Base-by-base conservation (phyloP, 441 rosid genomes). In the Euphorbia corollata region DNA sequence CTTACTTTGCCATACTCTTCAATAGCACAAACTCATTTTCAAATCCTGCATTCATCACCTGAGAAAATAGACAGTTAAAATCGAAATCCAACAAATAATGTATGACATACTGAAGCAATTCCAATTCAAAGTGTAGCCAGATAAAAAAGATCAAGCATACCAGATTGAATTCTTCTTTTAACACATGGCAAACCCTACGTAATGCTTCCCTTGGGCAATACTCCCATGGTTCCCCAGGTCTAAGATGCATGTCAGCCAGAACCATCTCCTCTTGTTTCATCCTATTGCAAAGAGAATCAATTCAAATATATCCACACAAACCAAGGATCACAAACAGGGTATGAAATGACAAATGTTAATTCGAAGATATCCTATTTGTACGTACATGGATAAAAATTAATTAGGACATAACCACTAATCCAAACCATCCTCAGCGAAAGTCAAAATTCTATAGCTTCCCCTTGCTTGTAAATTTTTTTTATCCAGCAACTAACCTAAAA, bases 41-140 rank as follows among this genome's bases (percentile, higher is more conserved):
- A 72, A 89, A 94, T 72, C 99, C 99, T 30, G 99, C 96, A 81
- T 91, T 87, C 92, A 94, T 77, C 59, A 78, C 89, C 97, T 93
- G 81, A 59, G 64, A n/a, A 71, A 18, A 68, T 51, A 64, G 2
- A 36, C 6, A 38, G 50, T 61, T 18, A 59, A 67, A 79, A 36
- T 36, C 41, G 58, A 67, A 79, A 36, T 36, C 41, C 41, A 36
- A 6, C 38, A 63, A 64, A 45, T 6, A 54, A 20, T 2, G 19
- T n/a, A 59, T 41, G 34, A 62, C 61, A 9, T 15, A 48, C 15
- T 13, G 12, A 67, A 68, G 65, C 23, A 63, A 23, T 64, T 54
- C 32, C 43, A 70, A 22, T 39, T 41, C 8, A 32, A 62, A 38
- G 59, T 41, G 36, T 50, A 63, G 36, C 18, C 53, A 53, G n/a